Evolutionary conservation across 192 early-diverging fungal genomes (phyloP).

Genomic region (Pilobolus umbonatus): DNA sequence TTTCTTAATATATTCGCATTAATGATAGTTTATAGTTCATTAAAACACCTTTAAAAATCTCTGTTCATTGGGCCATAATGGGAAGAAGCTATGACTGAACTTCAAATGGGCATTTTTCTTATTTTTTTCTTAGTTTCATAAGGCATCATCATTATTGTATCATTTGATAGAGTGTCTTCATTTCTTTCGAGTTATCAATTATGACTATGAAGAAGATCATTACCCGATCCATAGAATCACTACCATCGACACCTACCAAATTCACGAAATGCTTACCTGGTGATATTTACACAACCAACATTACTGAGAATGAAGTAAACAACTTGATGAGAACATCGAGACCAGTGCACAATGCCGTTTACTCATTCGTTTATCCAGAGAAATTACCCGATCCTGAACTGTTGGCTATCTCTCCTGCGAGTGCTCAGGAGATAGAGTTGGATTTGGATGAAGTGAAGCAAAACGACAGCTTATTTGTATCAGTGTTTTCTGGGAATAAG

Average conservation of each 20-base stretch:
- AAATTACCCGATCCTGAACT: slow-evolving; percentile 25
- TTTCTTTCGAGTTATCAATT: neutral
- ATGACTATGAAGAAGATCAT: neutral
- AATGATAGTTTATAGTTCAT: too few relatives aligned
- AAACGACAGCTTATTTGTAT: slow-evolving; percentile 18
- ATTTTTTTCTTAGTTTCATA: too few relatives aligned
- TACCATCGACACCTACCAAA: slow-evolving; percentile 5
- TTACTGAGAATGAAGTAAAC: neutral
- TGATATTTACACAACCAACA: slow-evolving; percentile 8
- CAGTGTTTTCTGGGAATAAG: slow-evolving; percentile 38
- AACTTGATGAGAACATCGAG: slow-evolving; percentile 2
- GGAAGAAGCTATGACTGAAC: too few relatives aligned
- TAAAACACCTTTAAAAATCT: too few relatives aligned
- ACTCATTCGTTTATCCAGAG: slow-evolving; percentile 40
- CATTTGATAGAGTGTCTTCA: too few relatives aligned
- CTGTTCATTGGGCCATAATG: too few relatives aligned
- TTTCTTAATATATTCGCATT: too few relatives aligned
- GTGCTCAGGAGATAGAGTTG: slow-evolving; percentile 27
- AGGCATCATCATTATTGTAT: too few relatives aligned
- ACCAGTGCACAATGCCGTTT: slow-evolving; percentile 40
- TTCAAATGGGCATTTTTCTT: too few relatives aligned
- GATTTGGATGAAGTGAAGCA: slow-evolving; percentile 24
- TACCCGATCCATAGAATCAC: slow-evolving; percentile 7
- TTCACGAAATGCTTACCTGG: slow-evolving; percentile 7
- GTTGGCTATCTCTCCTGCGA: slow-evolving; percentile 28